Conservation (phyloP, 306 rosid species). For the Potentilla sterilis region DNA sequence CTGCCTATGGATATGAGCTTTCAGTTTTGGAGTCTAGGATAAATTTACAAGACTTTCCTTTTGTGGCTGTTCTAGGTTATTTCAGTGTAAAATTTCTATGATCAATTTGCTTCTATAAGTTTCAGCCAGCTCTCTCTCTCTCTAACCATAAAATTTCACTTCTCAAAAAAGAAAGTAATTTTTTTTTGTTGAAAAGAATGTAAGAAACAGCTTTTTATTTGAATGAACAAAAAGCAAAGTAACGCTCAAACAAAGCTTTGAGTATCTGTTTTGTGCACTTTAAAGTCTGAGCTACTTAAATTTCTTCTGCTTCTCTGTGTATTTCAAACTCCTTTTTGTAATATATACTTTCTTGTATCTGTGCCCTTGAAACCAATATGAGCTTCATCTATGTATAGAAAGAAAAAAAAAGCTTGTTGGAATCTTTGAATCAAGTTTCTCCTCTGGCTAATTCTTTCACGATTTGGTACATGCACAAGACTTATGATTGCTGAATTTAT, state of each 20-base stretch:
- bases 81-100: too few species aligned
- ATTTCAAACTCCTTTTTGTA: too few species aligned
- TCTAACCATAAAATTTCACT: background rate
- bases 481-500: background rate
- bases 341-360: background rate
- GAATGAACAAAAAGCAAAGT: too few species aligned
- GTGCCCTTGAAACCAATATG: background rate
- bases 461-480: background rate
- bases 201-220: too few species aligned
- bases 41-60: too few species aligned
- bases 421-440: background rate
- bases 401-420: background rate
- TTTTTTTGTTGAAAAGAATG: too few species aligned
- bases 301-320: background rate
- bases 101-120: background rate
- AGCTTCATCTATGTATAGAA: background rate
- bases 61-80: background rate
- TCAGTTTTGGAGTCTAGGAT: background rate
- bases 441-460: background rate
- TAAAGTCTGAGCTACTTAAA: background rate
- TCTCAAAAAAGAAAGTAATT: too few species aligned
- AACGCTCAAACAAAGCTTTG: too few species aligned
- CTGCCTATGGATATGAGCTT: background rate
- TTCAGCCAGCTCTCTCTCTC: background rate
- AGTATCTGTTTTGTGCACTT: background rate